A percentile compares a stretch with the other conserved stretches of the same genome.
Evolutionary conservation across 441 rosid genomes (phyloP).

Genomic region (Isatis lusitanica): DNA sequence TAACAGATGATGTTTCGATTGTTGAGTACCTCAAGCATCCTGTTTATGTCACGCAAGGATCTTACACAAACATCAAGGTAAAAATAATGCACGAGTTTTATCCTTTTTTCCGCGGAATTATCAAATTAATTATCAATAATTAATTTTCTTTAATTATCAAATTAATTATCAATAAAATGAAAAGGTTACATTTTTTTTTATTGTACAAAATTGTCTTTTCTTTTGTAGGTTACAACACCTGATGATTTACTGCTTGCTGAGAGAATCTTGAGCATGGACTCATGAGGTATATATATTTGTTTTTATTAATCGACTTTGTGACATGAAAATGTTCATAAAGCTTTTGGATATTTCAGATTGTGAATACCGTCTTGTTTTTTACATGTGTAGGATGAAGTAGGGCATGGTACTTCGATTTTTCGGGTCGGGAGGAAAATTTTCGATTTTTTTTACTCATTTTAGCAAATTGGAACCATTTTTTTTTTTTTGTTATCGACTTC

Average conservation of each 20-base stretch:
- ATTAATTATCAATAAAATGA: neutral
- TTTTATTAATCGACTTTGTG: neutral
- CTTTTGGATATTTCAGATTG: neutral
- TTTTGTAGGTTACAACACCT: constrained; percentile 81
- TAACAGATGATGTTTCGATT: constrained; percentile 91
- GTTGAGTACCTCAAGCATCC: constrained; percentile 92
- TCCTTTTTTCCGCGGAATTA: neutral
- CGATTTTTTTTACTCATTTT: neutral
- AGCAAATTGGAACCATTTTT: neutral
- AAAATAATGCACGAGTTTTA: neutral
- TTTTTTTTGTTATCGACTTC: neutral
- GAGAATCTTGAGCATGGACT: constrained; percentile 62
- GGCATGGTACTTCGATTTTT: neutral
- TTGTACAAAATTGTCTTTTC: neutral
- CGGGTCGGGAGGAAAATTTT: neutral
- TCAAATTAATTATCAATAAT: too few relatives aligned
- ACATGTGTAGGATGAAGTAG: neutral
- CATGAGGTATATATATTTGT: neutral
- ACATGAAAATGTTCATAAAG: neutral
- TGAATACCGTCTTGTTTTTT: neutral
- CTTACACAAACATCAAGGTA: constrained; percentile 91
- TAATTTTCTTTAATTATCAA: too few relatives aligned
- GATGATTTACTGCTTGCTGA: constrained; percentile 88
- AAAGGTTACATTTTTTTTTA: neutral
- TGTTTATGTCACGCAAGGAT: constrained; percentile 87